Evolutionary conservation across 495 filamentous ascomycete species (phyloP), one percentile per base, ranked within the genome.

Genomic region (Lepidopterella palustris): DNA sequence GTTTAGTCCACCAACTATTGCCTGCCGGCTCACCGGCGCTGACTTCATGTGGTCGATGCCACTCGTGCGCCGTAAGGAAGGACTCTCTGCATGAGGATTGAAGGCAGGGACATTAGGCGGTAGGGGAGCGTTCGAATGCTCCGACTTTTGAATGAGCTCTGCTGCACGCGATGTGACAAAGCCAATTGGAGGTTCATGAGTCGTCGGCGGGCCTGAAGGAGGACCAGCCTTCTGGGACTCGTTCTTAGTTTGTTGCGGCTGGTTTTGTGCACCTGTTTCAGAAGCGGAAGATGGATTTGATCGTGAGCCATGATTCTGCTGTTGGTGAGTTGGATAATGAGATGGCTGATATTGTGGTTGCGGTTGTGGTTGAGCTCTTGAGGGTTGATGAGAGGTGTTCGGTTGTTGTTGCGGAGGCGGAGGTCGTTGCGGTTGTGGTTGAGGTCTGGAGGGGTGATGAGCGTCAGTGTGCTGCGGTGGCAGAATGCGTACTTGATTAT

Each of bases 51-150:
- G 88, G 62, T 96, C 90, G 48, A 97, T 79, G n/a, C 91, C 91
- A 0, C 87, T 85, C 3, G 92, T 96, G 67, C 92, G 90, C 28
- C 88, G 85, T 59, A 96, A 92, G 0, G 89, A 90, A 0, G 91
- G 89, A 60, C 87, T 91, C 63, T 95, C 90, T 4, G 84, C 79
- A 56, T 86, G 82, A 2, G 90, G 90, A 68, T 97, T 88, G 72
- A 96, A 97, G 50, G 77, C 75, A 4, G 82, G 80, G 6, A 79
- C 79, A 15, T 82, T 76, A 4, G 73, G 53, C 4, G 77, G 72
- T 1, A 70, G 70, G 11, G 65, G 68, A 18, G 70, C 60, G 28
- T 61, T 62, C 1, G 55, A n/a, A 10, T 58, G 55, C 4, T 65
- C 60, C 27, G 63, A 9, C 4, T 68, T 62, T 23, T 72, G 65